Conservation (phyloP, 1,284 basidiomycete species). For the Austropuccinia psidii region DNA sequence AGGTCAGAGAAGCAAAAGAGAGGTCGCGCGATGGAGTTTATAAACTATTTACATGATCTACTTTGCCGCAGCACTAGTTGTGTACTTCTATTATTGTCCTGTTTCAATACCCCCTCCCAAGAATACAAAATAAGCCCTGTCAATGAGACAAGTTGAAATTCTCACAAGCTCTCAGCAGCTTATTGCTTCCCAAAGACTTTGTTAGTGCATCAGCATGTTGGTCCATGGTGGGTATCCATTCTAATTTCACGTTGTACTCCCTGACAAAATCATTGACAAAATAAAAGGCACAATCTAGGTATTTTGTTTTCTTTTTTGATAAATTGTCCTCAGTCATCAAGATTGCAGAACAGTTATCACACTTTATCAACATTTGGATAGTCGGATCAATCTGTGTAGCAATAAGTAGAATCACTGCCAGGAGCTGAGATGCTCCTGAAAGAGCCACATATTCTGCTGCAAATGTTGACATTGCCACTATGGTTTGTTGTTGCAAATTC, state of each 20-base stretch:
- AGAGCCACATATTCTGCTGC: conserved; percentile 7
- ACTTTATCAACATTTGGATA: neutral
- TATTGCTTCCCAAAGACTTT: neutral
- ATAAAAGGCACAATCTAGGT: neutral
- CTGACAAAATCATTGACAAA: conserved; percentile 9
- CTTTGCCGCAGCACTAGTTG: too few species aligned
- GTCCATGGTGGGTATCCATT: neutral
- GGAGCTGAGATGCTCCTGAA: neutral
- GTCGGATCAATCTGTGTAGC: neutral
- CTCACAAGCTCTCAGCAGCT: too few species aligned
- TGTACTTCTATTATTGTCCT: too few species aligned
- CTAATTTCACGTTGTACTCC: neutral
- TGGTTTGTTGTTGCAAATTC: neutral
- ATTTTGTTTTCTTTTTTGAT: neutral
- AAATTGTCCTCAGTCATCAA: neutral
- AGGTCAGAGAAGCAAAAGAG: too few species aligned
- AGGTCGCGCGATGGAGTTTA: too few species aligned
- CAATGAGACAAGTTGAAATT: too few species aligned
- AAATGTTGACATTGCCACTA: neutral
- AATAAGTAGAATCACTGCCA: neutral
- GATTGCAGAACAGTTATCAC: neutral
- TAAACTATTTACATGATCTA: too few species aligned
- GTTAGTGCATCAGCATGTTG: neutral
- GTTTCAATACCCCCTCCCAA: too few species aligned
- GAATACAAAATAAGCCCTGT: too few species aligned